Conservation (phyloP, 805 yeast genomes). For the Kodamaea leandrae region DNA sequence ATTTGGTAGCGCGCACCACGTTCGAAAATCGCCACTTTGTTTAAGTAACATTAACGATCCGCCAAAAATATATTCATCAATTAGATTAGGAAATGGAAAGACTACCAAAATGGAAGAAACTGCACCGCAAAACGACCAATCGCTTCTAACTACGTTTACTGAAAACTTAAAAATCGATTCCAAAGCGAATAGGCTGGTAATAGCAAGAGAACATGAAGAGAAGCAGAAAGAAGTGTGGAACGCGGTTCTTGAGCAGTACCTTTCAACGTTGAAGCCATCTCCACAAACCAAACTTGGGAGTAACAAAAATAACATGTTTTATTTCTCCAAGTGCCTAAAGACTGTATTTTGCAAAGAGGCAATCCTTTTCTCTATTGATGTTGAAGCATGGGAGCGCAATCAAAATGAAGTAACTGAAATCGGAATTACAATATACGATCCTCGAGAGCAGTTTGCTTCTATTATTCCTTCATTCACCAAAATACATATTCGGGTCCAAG, state of each 20-base stretch:
- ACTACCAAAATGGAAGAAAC: no score
- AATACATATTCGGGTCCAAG: slow-evolving; percentile 45
- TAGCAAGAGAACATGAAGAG: background rate
- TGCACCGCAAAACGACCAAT: no score
- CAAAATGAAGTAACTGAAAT: slow-evolving; percentile 49
- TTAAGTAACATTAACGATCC: no score
- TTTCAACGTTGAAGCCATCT: slow-evolving; percentile 1
- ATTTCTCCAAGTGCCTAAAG: slow-evolving; percentile 17
- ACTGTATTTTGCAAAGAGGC: slow-evolving; percentile 18
- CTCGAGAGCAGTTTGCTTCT: slow-evolving; percentile 41
- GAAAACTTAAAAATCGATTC: no score
- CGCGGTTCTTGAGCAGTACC: background rate
- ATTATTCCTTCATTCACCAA: slow-evolving; percentile 41
- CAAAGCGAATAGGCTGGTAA: no score
- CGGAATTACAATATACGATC: slow-evolving; percentile 58
- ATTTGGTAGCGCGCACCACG: background rate
- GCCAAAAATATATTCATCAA: no score
- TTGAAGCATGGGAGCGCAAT: slow-evolving; percentile 55
- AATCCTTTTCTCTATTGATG: slow-evolving; percentile 47
- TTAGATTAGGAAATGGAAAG: no score
- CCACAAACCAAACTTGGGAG: slow-evolving; percentile 4
- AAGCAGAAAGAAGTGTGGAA: background rate
- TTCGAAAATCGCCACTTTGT: background rate
- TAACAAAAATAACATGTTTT: slow-evolving; percentile 1
- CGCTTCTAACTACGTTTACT: no score